Evolutionary conservation across 805 yeast genomes (phyloP), one percentile per base, ranked within the genome.

Genomic region (Cyberlindnera mrakii): DNA sequence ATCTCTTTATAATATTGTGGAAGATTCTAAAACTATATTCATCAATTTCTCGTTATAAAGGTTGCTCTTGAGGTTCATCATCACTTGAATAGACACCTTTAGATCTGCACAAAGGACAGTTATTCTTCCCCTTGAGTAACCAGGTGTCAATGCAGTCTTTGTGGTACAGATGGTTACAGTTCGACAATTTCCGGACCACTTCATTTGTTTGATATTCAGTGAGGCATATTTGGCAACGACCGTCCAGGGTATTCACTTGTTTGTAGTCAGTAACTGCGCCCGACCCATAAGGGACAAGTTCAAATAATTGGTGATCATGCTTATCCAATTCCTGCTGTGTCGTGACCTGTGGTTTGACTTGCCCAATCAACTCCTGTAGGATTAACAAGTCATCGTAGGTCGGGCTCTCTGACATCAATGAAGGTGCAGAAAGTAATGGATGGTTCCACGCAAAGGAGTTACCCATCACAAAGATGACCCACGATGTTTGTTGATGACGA

Each of bases 391-490:
- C 80, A 42, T 74, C 78, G 52, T 71, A 70, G 0, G 74, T 65
- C n/a, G 78, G 79, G 39, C 66, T 63, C 39, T 74, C 77, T 3
- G 73, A 65, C 53, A 71, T 59, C 36, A 75, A 49, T 3, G 75
- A 61, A 5, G 76, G 75, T 1, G 77, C 74, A 2, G 67, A 56
- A 30, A 75, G 60, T 8, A 75, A 54, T 5, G 79, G 80, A 52
- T 75, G 79, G 43, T 69, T 60, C 34, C 59, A 60, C 3, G 74
- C 68, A 49, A 75, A 78, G 13, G 72, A 60, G 33, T 80, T 80
- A 0, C 83, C 83, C 63, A 77, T 69, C 7, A 78, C 81, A 40
- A 76, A 75, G 19, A 79, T 75, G n/a, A 78, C 70, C 85, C 84
- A 78, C 1, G 80, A 72, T 25, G 77, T 62, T 33, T 67, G 65